A percentile compares a stretch with the other conserved stretches of the same genome.
These are phyloP conservation scores for Ceratocystis albifundus DNA, from an alignment of 2,329 filamentous ascomycete genomes.

Conservation along the genomic window DNA sequence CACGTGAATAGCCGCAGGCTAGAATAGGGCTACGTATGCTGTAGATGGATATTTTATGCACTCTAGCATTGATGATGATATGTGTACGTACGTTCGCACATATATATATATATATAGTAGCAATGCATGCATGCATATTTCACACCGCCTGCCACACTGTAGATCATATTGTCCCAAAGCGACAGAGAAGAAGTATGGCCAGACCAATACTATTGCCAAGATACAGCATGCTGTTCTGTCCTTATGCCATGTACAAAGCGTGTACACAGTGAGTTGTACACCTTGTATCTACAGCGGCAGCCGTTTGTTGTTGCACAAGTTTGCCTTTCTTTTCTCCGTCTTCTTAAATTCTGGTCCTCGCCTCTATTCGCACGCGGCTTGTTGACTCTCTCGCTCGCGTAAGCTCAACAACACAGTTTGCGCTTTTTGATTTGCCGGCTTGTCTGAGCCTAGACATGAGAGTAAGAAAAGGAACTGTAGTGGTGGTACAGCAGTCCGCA, in stretches of 20 bases:
- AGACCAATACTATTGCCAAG: background rate
- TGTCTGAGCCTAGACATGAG: too few species aligned
- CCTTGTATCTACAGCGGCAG: background rate
- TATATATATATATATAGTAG: background rate
- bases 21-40: background rate
- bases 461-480: too few species aligned
- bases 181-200: background rate
- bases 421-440: background rate
- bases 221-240: background rate
- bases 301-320: background rate
- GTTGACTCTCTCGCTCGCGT: too few species aligned
- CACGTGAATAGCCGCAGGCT: background rate
- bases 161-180: background rate
- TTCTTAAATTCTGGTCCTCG: too few species aligned
- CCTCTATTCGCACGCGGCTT: too few species aligned
- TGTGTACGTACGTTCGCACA: background rate
- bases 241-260: background rate
- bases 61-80: background rate
- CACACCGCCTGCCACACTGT: slow-evolving; percentile 6
- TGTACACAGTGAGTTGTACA: background rate
- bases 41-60: background rate
- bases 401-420: background rate
- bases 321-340: background rate
- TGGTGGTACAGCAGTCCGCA: background rate
- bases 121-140: background rate